Percentiles rank a stretch among this genome's conserved stretches.
phyloP scores from a whole-genome alignment of 805 yeast genomes.

The Starmerella scarabaei region DNA sequence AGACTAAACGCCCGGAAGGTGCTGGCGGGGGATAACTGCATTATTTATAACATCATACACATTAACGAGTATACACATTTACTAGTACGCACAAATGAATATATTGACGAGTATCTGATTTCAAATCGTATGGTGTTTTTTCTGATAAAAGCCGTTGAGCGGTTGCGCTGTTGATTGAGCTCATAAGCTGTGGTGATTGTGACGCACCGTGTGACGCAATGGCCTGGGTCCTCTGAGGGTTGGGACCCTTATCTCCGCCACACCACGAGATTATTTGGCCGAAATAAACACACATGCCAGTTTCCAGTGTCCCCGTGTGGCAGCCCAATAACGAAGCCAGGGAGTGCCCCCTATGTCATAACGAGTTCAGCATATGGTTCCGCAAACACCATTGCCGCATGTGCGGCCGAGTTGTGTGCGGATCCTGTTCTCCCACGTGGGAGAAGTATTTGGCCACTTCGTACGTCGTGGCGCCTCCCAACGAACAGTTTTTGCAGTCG shows the following conservation, averaged over 20 bases:
- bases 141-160: too few species aligned
- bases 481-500: slow-evolving; percentile 35
- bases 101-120: too few species aligned
- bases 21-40: slow-evolving; percentile 27
- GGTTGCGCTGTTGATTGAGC: too few species aligned
- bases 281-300: too few species aligned
- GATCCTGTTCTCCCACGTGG: slow-evolving; percentile 43
- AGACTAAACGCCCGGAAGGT: slow-evolving; percentile 31
- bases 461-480: slow-evolving; percentile 43
- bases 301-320: slow-evolving; percentile 42
- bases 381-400: slow-evolving; percentile 68
- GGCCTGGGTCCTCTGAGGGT: too few species aligned
- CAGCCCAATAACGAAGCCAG: slow-evolving; percentile 48
- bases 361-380: slow-evolving; percentile 43
- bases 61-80: not conserved
- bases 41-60: not conserved
- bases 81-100: too few species aligned
- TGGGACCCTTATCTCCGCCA: too few species aligned
- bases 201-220: too few species aligned
- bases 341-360: slow-evolving; percentile 44
- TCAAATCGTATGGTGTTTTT: too few species aligned
- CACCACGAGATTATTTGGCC: too few species aligned
- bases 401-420: slow-evolving; percentile 73
- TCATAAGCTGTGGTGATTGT: too few species aligned
- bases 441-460: slow-evolving; percentile 48